These are phyloP conservation scores for Multifurca ochricompacta DNA, from an alignment of 768 basidiomycete genomes.

Conservation along the genomic window DNA sequence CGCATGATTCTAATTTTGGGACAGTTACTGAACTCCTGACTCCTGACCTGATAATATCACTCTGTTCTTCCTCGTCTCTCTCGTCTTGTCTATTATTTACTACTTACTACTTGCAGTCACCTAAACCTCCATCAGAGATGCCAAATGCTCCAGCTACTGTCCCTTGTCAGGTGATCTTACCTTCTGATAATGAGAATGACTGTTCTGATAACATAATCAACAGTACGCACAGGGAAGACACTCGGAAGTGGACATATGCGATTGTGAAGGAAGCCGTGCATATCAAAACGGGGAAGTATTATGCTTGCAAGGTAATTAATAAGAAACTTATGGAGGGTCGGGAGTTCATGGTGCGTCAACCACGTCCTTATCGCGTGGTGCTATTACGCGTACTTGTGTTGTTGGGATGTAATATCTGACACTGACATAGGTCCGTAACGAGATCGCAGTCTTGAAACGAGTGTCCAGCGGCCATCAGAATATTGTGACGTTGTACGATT, in stretches of 20 bases:
- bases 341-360: conserved; percentile 81
- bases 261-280: conserved; percentile 95
- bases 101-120: neutral
- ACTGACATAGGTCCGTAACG: conserved; percentile 74
- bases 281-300: conserved; percentile 87
- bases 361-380: neutral
- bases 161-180: conserved; percentile 36
- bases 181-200: neutral
- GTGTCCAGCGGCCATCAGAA: conserved; percentile 86
- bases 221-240: conserved; percentile 86
- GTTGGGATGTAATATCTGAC: conserved; percentile 9
- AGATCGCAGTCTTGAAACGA: conserved; percentile 90
- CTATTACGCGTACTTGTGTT: neutral
- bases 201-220: neutral
- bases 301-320: conserved; percentile 99
- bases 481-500: conserved; percentile 91
- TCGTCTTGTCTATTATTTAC: neutral
- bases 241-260: conserved; percentile 88
- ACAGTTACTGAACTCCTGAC: neutral
- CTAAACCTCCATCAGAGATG: conserved; percentile 22
- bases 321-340: conserved; percentile 98
- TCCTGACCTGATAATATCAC: too few relatives aligned
- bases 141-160: conserved; percentile 32
- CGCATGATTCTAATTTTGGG: conserved; percentile 2
- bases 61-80: neutral